Evolutionary conservation across 371 early-diverging fungal species (phyloP), one percentile per base, ranked within the genome.

Genomic region (Gilbertella persicaria): DNA sequence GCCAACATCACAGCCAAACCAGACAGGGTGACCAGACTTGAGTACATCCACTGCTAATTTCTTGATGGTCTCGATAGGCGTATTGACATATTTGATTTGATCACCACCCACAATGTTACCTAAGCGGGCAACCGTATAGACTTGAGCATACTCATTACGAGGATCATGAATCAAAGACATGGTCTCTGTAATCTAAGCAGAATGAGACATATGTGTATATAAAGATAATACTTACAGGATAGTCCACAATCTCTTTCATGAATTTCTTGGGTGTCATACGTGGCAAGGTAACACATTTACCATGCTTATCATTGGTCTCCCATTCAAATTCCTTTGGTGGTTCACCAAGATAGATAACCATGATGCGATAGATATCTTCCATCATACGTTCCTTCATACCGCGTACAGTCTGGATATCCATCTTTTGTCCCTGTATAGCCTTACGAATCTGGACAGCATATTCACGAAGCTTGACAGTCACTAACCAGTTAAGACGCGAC

Each of bases 1-100:
- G 3, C 89, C 88, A 19, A 91, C 90, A 68, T 92, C 91, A 44
- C 89, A 87, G 7, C 91, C 91, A 54, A 91, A 92, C 92, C 91
- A 91, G 10, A 91, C 90, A 4, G 92, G 90, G 2, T 71, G 66
- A 23, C 85, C 85, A 0, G 76, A 65, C 45, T 81, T 78, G 41
- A 91, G 67, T 21, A 79, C 82, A 19, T 77, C 64, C 41, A 84
- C 64, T 0, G 87, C 87, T 10, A 85, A 70, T 10, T 70, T 51
- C 75, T 92, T 91, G 44, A 90, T 61, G 19, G 67, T 73, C 0
- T 75, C 73, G 5, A 81, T 57, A 0, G 71, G 62, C 13, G 87
- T 72, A 57, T 91, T 91, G 45, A 91, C 69, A 58, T 91, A 88
- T 46, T 80, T 83, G 44, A 91, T 79, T 12, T 70, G 77, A 9